Evolutionary conservation across 257 asterid species (phyloP).

Genomic region (Misopates orontium): DNA sequence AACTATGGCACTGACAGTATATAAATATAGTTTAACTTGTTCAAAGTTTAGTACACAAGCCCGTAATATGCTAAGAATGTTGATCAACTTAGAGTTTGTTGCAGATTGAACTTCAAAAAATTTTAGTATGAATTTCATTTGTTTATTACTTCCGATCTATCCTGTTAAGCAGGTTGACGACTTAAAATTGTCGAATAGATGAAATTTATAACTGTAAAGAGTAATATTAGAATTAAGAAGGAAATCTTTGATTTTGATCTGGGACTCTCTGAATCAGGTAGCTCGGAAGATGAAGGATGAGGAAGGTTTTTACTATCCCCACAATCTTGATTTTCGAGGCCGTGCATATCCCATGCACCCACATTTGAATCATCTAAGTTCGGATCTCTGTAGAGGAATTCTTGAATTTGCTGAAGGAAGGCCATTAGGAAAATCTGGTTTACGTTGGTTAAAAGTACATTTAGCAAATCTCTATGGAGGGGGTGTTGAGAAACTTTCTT

Average conservation of each 20-base stretch:
- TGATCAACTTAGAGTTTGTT: no score
- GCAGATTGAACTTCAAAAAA: no score
- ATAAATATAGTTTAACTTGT: no score
- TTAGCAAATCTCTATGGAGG: constrained; percentile 92
- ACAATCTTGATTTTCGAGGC: constrained; percentile 97
- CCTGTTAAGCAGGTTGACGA: constrained; percentile 5
- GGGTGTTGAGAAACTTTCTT: constrained; percentile 80
- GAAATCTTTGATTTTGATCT: constrained; percentile 23
- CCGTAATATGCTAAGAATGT: no score
- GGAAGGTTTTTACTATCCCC: constrained; percentile 95
- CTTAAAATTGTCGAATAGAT: background rate
- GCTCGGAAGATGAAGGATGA: constrained; percentile 94
- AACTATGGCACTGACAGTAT: no score
- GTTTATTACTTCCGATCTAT: background rate
- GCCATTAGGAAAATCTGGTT: constrained; percentile 81
- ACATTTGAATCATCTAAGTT: constrained; percentile 87
- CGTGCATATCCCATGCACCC: constrained; percentile 99
- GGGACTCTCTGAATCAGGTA: constrained; percentile 56
- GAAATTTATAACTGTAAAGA: background rate
- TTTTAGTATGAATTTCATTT: no score
- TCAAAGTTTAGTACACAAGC: no score
- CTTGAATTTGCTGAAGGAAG: constrained; percentile 97
- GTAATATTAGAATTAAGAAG: background rate
- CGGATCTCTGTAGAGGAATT: constrained; percentile 94
- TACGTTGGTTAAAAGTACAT: constrained; percentile 87